phyloP scores from a whole-genome alignment of 2,329 filamentous ascomycete genomes.

The Pseudodiploospora longispora region DNA sequence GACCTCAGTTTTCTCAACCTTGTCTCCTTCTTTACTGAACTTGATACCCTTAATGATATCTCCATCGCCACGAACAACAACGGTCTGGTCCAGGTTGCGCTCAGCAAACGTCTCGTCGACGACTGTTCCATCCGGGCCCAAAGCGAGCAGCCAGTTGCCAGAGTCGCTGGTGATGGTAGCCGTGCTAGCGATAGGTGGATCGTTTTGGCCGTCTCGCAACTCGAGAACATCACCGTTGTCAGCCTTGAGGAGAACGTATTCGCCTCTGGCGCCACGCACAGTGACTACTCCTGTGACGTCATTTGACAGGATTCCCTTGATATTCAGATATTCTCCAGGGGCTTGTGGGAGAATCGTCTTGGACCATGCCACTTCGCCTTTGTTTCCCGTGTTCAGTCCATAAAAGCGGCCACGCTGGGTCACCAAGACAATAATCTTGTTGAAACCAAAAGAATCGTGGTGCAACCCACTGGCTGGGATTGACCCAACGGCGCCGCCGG shows the following conservation, averaged over 20 bases:
- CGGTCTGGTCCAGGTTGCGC: conserved; percentile 41
- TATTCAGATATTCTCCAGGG: conserved; percentile 50
- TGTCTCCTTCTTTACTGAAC: conserved; percentile 36
- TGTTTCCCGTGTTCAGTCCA: conserved; percentile 67
- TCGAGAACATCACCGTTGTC: conserved; percentile 45
- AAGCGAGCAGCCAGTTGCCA: conserved; percentile 46
- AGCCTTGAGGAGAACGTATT: conserved; percentile 49
- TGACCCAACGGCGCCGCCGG: conserved; percentile 44
- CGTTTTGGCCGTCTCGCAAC: conserved; percentile 14
- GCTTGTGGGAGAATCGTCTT: conserved; percentile 52
- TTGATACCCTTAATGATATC: conserved; percentile 48
- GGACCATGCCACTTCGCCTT: conserved; percentile 71
- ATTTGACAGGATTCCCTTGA: conserved; percentile 58
- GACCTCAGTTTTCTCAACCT: conserved; percentile 37
- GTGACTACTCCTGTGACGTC: conserved; percentile 48
- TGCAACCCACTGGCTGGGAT: conserved; percentile 37
- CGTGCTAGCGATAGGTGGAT: conserved; percentile 28
- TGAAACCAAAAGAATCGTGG: conserved; percentile 77
- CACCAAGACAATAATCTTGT: conserved; percentile 74
- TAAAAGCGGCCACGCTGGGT: conserved; percentile 74
- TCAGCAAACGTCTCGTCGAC: conserved; percentile 37
- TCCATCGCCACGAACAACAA: conserved; percentile 44
- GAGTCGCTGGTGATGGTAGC: conserved; percentile 44
- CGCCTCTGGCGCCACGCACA: conserved; percentile 52
- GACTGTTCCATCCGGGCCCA: conserved; percentile 40